Evolutionary conservation across 2,329 filamentous ascomycete species (phyloP).

Genomic region (Aspergillus udagawae): DNA sequence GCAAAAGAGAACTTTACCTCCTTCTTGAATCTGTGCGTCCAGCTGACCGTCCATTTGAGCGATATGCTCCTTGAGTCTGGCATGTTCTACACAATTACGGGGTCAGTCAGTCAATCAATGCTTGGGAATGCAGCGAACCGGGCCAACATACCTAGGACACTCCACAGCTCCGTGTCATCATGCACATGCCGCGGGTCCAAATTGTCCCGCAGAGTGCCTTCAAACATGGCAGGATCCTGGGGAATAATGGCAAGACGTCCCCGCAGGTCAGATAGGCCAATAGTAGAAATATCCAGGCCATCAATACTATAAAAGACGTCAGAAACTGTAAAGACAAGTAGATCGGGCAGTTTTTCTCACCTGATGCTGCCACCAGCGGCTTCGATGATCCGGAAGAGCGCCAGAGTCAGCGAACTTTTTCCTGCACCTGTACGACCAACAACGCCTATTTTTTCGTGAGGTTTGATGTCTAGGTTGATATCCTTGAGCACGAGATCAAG

Average conservation of each 20-base stretch:
- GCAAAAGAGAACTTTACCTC: constrained; percentile 58
- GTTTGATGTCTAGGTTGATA: constrained; percentile 86
- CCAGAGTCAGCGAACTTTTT: constrained; percentile 88
- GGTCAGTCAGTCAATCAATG: constrained; percentile 35
- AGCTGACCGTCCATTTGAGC: constrained; percentile 81
- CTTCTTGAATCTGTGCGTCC: constrained; percentile 88
- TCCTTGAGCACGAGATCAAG: constrained; percentile 92
- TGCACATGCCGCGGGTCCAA: constrained; percentile 91
- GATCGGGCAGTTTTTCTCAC: constrained; percentile 25
- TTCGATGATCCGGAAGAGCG: constrained; percentile 95
- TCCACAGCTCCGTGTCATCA: constrained; percentile 97
- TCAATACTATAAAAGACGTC: constrained; percentile 63
- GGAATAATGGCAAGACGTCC: constrained; percentile 93
- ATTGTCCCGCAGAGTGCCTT: constrained; percentile 90
- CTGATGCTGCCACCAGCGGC: constrained; percentile 71
- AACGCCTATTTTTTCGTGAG: constrained; percentile 96
- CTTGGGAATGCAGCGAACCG: constrained; percentile 11
- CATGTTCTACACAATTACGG: constrained; percentile 64
- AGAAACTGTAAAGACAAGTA: constrained; percentile 7
- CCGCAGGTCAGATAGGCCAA: constrained; percentile 84
- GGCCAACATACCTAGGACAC: constrained; percentile 70
- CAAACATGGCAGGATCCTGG: constrained; percentile 93
- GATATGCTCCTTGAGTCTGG: constrained; percentile 87
- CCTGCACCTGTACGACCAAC: constrained; percentile 94
- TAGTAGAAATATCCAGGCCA: constrained; percentile 79